phyloP scores from a whole-genome alignment of 192 early-diverging fungal species.

The Podila clonocystis region DNA sequence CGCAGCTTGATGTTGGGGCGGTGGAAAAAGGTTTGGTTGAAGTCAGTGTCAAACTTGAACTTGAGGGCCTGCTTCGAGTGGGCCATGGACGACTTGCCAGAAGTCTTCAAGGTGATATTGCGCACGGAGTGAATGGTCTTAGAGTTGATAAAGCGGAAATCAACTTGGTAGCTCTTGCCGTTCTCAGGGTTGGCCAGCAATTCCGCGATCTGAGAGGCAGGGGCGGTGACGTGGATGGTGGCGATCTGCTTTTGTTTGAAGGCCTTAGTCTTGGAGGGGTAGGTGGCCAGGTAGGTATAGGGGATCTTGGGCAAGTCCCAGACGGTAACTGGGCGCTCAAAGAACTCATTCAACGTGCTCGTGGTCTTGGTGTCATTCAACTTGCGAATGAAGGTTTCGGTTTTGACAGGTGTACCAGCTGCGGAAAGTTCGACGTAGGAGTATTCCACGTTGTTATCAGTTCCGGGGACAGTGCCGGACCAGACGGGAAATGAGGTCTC shows the following conservation, averaged over 20 bases:
- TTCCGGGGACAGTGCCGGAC: constrained; percentile 7
- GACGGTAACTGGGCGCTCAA: constrained; percentile 43
- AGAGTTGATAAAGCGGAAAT: constrained; percentile 39
- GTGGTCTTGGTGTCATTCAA: background rate
- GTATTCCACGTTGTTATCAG: constrained; percentile 8
- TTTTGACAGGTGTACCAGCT: background rate
- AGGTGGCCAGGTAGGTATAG: constrained; percentile 46
- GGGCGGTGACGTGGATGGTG: constrained; percentile 52
- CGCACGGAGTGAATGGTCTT: constrained; percentile 20
- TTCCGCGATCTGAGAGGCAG: constrained; percentile 19
- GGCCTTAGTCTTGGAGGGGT: constrained; percentile 41
- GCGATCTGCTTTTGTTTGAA: constrained; percentile 51
- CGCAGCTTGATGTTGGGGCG: constrained; percentile 47
- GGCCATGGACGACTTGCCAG: constrained; percentile 52
- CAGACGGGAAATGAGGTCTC: constrained; percentile 8
- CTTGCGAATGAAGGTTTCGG: constrained; percentile 11
- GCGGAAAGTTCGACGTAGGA: constrained; percentile 6
- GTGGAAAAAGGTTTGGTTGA: constrained; percentile 22
- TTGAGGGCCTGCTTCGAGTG: constrained; percentile 51
- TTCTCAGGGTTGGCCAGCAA: constrained; percentile 14
- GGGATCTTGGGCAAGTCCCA: constrained; percentile 48
- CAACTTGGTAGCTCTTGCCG: constrained; percentile 10
- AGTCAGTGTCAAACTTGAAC: constrained; percentile 37
- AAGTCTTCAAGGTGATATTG: constrained; percentile 32
- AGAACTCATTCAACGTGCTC: constrained; percentile 53